phyloP scores from a whole-genome alignment of 495 filamentous ascomycete genomes.

The Friedmanniomyces endolithicus region DNA sequence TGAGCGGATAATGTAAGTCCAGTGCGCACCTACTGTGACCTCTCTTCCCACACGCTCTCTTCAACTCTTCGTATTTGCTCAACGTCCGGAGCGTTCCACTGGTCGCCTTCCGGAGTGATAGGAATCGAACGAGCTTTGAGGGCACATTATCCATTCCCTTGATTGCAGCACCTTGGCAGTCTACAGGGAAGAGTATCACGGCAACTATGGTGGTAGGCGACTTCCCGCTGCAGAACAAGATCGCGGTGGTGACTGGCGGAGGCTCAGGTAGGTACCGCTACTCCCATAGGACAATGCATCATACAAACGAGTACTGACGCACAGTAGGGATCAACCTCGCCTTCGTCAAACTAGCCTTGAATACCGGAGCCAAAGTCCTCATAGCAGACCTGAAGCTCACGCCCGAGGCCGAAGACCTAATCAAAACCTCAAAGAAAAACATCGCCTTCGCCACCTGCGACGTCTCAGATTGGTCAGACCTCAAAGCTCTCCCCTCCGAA shows the following conservation, averaged over 20 bases:
- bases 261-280: slow-evolving; percentile 29
- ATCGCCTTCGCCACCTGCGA: slow-evolving; percentile 28
- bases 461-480: slow-evolving; percentile 33
- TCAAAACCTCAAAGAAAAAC: slow-evolving; percentile 22
- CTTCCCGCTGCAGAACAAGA: slow-evolving; percentile 7
- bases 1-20: too few species aligned
- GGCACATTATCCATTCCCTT: neutral
- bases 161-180: neutral
- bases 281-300: neutral
- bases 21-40: too few species aligned
- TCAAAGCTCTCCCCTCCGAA: slow-evolving; percentile 44
- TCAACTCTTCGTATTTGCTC: too few species aligned
- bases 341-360: slow-evolving; percentile 23
- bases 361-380: slow-evolving; percentile 22
- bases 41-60: too few species aligned
- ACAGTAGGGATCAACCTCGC: slow-evolving; percentile 24
- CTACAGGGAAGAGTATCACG: neutral
- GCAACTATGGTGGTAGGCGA: slow-evolving; percentile 10
- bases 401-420: slow-evolving; percentile 19
- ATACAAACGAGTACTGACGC: neutral
- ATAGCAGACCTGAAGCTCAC: slow-evolving; percentile 28
- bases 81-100: too few species aligned
- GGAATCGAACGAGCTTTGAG: too few species aligned
- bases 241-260: slow-evolving; percentile 14
- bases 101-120: too few species aligned